Evolutionary conservation across 179 eudicot genomes (phyloP), one percentile per base, ranked within the genome.

Genomic region (Beta macrorhiza): DNA sequence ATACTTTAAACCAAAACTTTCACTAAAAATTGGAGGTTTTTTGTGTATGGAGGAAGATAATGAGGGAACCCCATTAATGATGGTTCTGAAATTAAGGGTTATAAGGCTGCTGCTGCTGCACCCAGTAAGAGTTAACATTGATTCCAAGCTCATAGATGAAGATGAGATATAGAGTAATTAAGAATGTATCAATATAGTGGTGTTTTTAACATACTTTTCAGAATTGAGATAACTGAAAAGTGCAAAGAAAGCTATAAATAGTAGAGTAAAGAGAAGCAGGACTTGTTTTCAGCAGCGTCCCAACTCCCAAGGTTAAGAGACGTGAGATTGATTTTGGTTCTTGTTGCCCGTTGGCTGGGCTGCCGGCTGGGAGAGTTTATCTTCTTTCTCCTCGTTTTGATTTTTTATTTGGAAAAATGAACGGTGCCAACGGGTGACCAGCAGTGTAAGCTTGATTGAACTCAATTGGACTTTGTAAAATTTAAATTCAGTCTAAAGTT

Each of bases 71-170:
- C 86, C 85, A 81, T 78, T 80, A 76, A 74, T 83, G 67, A 89
- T 77, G 81, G 87, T 72, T 69, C 58, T 82, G 70, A 85, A 81
- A 67, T 84, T 87, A 10, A 84, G 79, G 59, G 86, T 77, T 82
- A 77, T 86, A 73, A 90, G 85, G 69, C 81, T 88, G 72, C 84
- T 82, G 65, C 65, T 88, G 72, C 84, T 82, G 65, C 65, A 81
- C 10, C 69, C 20, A 22, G 67, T 81, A 10, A 92, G 92, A 76
- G 96, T 92, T 58, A 85, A 93, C 97, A 93, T 93, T 74, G 79
- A 63, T 78, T 47, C 22, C 74, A 85, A 69, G 63, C 80, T 81
- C 73, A 53, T 67, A 68, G 51, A 45, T 13, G 64, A 2, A 53
- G 42, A 37, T 37, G 42, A 37, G 42, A 37, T 37, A 37, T 59